Conservation (phyloP, 257 asterid genomes). For the Solanum virginianum region DNA sequence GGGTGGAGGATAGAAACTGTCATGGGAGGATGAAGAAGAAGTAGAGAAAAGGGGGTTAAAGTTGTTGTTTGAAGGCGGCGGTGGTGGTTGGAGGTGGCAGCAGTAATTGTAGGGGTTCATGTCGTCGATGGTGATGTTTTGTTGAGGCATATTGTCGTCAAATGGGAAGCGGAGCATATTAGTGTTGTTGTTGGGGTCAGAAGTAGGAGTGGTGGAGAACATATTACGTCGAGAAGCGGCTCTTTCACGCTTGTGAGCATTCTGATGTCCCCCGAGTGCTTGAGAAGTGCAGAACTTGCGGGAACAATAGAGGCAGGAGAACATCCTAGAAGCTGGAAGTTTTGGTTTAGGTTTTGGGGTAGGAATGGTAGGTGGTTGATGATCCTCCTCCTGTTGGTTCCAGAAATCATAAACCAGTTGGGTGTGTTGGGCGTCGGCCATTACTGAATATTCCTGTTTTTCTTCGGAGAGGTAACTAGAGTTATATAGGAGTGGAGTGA, state of each 20-base stretch:
- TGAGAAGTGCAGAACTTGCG: constrained; percentile 88
- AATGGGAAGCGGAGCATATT: background rate
- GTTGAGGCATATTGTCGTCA: background rate
- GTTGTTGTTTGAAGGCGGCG: background rate
- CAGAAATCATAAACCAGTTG: background rate
- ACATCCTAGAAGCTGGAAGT: constrained; percentile 18
- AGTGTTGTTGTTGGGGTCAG: background rate
- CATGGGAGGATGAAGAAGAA: background rate
- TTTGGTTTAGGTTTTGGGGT: background rate
- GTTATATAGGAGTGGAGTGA: background rate
- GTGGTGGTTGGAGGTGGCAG: background rate
- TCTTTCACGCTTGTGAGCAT: constrained; percentile 86
- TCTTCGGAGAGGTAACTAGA: background rate
- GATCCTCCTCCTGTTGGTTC: background rate
- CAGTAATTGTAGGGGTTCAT: background rate
- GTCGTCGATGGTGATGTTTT: background rate
- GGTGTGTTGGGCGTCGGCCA: background rate
- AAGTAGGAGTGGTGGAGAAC: background rate
- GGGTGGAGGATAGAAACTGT: background rate
- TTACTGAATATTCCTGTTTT: background rate
- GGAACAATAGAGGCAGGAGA: constrained; percentile 77
- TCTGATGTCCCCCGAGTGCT: constrained; percentile 89
- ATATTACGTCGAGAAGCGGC: constrained; percentile 48
- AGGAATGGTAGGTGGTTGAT: background rate
- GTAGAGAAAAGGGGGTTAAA: background rate